A percentile compares a stretch with the other conserved stretches of the same genome.
Conservation (phyloP, 2,329 filamentous ascomycete species). For the Dothideomycetes sp. region DNA sequence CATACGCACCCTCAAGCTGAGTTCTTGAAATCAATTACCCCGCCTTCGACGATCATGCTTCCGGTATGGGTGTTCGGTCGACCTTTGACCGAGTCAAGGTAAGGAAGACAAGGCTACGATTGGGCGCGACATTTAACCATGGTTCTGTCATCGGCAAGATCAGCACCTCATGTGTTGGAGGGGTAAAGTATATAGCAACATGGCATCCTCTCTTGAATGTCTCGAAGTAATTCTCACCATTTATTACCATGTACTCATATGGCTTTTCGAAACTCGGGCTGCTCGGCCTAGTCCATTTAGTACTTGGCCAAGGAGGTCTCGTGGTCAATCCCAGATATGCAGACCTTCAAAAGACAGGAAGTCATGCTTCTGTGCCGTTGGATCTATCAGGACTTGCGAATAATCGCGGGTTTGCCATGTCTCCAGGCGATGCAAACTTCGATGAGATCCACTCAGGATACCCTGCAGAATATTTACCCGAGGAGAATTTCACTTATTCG, state of each 20-base stretch:
- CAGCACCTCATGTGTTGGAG: no score
- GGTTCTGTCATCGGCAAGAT: no score
- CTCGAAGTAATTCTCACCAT: no score
- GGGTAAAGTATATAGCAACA: no score
- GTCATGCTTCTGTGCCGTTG: slow-evolving; percentile 18
- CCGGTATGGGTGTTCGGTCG: no score
- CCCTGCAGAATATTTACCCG: slow-evolving; percentile 30
- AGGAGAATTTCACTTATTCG: slow-evolving; percentile 27
- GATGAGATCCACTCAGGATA: slow-evolving; percentile 30
- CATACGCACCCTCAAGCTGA: no score
- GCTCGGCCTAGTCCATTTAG: slow-evolving; percentile 15
- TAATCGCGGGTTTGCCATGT: slow-evolving; percentile 30
- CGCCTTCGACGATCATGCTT: no score
- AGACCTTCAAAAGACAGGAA: slow-evolving; percentile 15
- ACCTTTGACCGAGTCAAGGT: no score
- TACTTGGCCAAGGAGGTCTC: slow-evolving; percentile 19
- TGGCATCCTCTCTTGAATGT: no score
- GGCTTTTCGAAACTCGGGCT: slow-evolving; percentile 1
- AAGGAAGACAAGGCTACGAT: no score
- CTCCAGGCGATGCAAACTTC: slow-evolving; percentile 28
- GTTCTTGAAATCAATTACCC: no score
- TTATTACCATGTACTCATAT: slow-evolving; percentile 3
- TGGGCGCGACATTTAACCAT: no score
- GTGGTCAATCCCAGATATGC: slow-evolving; percentile 24
- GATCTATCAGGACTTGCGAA: slow-evolving; percentile 24